A percentile compares a stretch with the other conserved stretches of the same genome.
phyloP scores from a whole-genome alignment of 345 rosid species.

The Salix udensis region DNA sequence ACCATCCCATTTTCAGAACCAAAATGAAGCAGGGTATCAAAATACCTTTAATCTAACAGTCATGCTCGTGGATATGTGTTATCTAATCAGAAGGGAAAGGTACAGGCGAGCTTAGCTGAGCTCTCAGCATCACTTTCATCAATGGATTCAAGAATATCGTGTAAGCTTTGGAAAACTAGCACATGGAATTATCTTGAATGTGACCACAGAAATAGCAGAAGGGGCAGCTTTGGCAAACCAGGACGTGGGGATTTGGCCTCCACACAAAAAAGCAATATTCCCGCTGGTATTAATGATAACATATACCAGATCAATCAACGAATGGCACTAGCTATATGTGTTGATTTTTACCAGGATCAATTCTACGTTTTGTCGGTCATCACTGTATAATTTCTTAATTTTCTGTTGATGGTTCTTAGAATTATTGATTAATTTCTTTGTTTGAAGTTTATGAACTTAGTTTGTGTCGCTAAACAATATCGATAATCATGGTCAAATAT shows the following conservation, averaged over 20 bases:
- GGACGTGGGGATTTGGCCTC: conserved; percentile 1
- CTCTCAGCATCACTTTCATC: neutral
- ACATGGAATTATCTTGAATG: neutral
- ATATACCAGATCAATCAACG: neutral
- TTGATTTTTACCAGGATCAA: neutral
- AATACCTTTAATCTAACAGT: neutral
- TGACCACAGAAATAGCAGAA: neutral
- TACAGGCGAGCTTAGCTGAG: neutral
- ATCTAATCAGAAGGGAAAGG: neutral
- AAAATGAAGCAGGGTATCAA: neutral
- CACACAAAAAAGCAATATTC: neutral
- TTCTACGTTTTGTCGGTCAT: neutral
- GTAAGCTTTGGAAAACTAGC: neutral
- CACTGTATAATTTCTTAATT: neutral
- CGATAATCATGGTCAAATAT: neutral
- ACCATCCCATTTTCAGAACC: neutral
- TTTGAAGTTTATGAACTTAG: too few species aligned
- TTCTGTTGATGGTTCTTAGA: neutral
- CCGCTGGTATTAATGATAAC: neutral
- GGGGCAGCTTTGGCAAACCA: neutral
- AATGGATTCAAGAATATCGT: neutral
- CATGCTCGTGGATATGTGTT: neutral
- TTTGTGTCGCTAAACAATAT: too few species aligned
- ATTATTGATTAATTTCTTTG: too few species aligned
- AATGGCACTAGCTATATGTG: neutral